Conservation (phyloP, 2,329 filamentous ascomycete species). For the Colletotrichum melonis region DNA sequence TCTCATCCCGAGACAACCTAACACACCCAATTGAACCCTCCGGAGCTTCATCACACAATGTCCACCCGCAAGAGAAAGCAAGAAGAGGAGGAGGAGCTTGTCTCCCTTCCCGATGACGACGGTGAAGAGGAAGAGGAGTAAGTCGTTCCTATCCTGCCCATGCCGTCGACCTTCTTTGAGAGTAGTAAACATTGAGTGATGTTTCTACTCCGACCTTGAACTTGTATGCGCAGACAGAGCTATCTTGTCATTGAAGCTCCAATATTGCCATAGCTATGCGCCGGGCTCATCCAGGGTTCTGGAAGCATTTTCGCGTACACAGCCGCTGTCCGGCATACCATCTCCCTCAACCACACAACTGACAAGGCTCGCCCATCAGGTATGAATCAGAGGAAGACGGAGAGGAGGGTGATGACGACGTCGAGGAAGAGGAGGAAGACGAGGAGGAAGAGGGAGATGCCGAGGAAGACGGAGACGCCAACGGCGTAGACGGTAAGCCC, state of each 20-base stretch:
- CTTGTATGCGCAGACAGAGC: background rate
- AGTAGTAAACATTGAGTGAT: background rate
- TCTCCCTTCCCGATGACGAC: conserved; percentile 64
- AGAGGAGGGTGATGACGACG: conserved; percentile 53
- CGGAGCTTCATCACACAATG: conserved; percentile 47
- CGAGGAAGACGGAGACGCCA: conserved; percentile 43
- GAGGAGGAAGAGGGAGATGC: conserved; percentile 47
- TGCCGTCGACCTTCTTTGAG: background rate
- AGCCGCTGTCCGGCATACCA: background rate
- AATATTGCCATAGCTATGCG: conserved; percentile 14
- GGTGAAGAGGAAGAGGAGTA: conserved; percentile 67
- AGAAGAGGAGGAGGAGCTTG: conserved; percentile 64
- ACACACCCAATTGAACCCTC: conserved; percentile 42
- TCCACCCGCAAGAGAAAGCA: conserved; percentile 66
- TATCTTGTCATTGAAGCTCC: background rate
- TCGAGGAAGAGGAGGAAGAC: conserved; percentile 50
- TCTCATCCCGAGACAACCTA: background rate
- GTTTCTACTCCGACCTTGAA: background rate
- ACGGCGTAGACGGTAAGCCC: conserved; percentile 26
- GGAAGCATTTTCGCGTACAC: background rate
- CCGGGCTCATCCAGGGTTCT: background rate
- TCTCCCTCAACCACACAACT: background rate
- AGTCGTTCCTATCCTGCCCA: conserved; percentile 39
- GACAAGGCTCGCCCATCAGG: conserved; percentile 42
- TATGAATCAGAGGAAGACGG: conserved; percentile 55